phyloP scores from a whole-genome alignment of 805 yeast species.

The Candida loeiensis region DNA sequence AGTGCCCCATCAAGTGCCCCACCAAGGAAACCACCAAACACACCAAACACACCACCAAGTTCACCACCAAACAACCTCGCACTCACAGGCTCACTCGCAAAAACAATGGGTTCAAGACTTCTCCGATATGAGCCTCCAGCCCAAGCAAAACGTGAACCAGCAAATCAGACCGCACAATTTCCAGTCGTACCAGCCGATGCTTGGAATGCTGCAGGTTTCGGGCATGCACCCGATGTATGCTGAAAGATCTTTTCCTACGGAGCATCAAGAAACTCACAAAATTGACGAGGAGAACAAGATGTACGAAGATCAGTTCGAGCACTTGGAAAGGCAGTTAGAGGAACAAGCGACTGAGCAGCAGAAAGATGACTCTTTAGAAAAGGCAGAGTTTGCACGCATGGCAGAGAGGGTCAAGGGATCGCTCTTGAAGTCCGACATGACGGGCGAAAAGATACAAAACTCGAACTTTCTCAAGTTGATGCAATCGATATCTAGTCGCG shows the following conservation, averaged over 20 bases:
- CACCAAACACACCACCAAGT: slow-evolving; percentile 6
- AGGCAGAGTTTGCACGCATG: slow-evolving; percentile 37
- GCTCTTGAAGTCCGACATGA: slow-evolving; percentile 14
- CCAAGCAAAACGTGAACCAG: slow-evolving; percentile 19
- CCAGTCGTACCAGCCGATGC: neutral
- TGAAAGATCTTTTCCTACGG: slow-evolving; percentile 14
- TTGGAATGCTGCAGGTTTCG: neutral
- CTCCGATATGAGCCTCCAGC: slow-evolving; percentile 20
- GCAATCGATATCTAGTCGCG: slow-evolving; percentile 34
- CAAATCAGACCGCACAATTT: neutral
- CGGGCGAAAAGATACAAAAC: slow-evolving; percentile 31
- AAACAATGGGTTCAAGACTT: slow-evolving; percentile 30
- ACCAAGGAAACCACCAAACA: slow-evolving; percentile 8
- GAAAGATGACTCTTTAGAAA: slow-evolving; percentile 18
- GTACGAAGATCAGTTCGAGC: slow-evolving; percentile 32
- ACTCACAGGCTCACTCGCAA: slow-evolving; percentile 3
- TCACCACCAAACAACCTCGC: too few relatives aligned
- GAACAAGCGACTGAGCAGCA: slow-evolving; percentile 8
- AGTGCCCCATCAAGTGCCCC: too few relatives aligned
- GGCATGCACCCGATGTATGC: neutral
- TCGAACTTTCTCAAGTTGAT: slow-evolving; percentile 38
- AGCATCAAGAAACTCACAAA: slow-evolving; percentile 28
- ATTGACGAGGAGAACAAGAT: slow-evolving; percentile 22
- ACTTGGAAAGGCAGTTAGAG: slow-evolving; percentile 28
- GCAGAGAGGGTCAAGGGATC: slow-evolving; percentile 35